Conservation (phyloP, 257 asterid species). For the Primulina huaijiensis region DNA sequence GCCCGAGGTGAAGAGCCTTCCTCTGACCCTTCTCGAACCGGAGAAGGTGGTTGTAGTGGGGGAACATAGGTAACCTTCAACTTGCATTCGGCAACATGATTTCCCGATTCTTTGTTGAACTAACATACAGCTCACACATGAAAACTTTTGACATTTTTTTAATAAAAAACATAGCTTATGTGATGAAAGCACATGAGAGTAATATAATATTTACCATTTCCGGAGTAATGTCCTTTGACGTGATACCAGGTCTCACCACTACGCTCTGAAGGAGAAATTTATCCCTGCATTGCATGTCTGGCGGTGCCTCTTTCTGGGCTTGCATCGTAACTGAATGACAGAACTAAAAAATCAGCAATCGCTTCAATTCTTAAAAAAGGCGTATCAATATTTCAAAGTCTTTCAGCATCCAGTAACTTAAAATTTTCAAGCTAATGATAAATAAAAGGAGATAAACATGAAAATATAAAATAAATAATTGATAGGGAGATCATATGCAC, state of each 20-base stretch:
- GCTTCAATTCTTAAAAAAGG: background rate
- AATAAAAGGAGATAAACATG: background rate
- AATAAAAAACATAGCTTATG: background rate
- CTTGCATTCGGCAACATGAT: slow-evolving; percentile 69
- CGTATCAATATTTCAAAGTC: background rate
- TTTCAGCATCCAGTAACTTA: background rate
- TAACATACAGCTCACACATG: slow-evolving; percentile 26
- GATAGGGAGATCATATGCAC: background rate
- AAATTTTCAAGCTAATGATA: background rate
- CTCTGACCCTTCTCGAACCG: slow-evolving; percentile 74
- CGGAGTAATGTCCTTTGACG: slow-evolving; percentile 61
- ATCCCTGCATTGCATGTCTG: slow-evolving; percentile 74
- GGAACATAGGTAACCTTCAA: slow-evolving; percentile 64
- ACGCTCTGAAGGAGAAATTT: slow-evolving; percentile 77
- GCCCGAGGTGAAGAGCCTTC: slow-evolving; percentile 68
- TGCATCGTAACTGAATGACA: slow-evolving; percentile 65
- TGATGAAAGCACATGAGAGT: background rate
- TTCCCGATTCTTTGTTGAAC: slow-evolving; percentile 62
- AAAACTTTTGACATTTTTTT: background rate
- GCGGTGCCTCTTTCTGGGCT: slow-evolving; percentile 77
- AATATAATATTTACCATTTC: slow-evolving; percentile 46
- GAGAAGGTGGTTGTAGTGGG: slow-evolving; percentile 72
- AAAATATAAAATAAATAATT: no score
- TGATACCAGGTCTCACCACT: slow-evolving; percentile 41
- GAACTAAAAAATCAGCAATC: slow-evolving; percentile 13